phyloP scores from a whole-genome alignment of 306 rosid genomes.

The Arachis stenosperma region DNA sequence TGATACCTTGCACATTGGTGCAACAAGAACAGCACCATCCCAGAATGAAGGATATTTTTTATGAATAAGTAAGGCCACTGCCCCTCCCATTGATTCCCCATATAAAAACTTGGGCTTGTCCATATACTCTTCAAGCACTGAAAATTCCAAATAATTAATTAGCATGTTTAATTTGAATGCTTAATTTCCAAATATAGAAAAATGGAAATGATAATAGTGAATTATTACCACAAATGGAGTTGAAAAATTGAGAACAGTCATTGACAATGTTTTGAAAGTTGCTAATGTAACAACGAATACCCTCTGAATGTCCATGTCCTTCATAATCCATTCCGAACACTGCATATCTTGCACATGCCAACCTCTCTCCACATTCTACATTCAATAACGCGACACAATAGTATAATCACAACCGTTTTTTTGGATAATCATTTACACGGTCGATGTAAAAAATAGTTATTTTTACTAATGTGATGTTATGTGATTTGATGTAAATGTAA shows the following conservation, averaged over 20 bases:
- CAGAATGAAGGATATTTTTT: constrained; percentile 68
- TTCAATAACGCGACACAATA: not conserved
- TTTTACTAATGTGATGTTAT: too few species aligned
- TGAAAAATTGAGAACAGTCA: constrained; percentile 66
- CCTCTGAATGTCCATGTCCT: constrained; percentile 86
- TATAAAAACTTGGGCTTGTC: constrained; percentile 70
- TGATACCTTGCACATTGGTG: constrained; percentile 92
- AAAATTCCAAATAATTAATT: not conserved
- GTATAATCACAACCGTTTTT: too few species aligned
- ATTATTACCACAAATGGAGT: constrained; percentile 62
- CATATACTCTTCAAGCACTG: constrained; percentile 60
- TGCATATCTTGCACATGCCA: constrained; percentile 67
- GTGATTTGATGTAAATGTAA: too few species aligned
- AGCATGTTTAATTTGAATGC: not conserved
- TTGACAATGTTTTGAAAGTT: constrained; percentile 67
- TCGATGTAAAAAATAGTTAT: too few species aligned
- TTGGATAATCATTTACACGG: too few species aligned
- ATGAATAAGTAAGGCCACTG: constrained; percentile 72
- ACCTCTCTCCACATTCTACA: constrained; percentile 63
- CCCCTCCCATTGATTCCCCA: constrained; percentile 98
- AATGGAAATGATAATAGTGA: not conserved
- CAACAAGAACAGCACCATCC: constrained; percentile 87
- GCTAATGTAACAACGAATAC: constrained; percentile 74
- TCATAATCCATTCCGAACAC: constrained; percentile 82
- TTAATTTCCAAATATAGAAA: not conserved